Base-by-base conservation (phyloP, 306 rosid species). In the Mimosa pudica region DNA sequence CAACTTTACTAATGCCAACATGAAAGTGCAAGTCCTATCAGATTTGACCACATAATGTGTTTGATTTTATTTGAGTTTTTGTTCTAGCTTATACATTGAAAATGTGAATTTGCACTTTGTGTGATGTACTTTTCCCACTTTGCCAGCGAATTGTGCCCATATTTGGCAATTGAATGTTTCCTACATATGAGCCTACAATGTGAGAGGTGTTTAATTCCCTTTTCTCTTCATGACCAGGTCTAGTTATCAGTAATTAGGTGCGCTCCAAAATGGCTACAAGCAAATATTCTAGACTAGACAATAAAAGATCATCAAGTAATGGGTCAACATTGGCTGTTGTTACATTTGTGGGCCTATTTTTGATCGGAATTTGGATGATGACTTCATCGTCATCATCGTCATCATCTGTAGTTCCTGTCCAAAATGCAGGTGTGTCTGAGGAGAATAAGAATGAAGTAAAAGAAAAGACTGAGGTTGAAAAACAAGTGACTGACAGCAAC, bases 331-430 rank as follows among this genome's bases (percentile, higher is more conserved):
- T 91, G 81, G 87, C 98, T 17, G 88, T 95, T 81, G 97, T 89
- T 52, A 91, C 90, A 78, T 91, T 95, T 78, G 98, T 95, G 80
- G 98, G 92, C 18, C 79, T 95, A 81, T 91, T 94, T 71, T 85
- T 95, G 90, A 94, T 91, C 55, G 98, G 97, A 58, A 73, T 92
- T 80, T 95, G 98, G 98, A 93, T 95, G 97, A 85, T 95, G 92
- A 91, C 96, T 24, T 24, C 30, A 1, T 24, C 30, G 30, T 24
- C 30, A 1, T 24, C 30, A 1, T 24, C 30, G 14, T 95, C 98
- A 0, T 92, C 97, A 9, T 90, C 98, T 16, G 91, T 87, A 47
- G 97, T 87, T 78, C 96, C 97, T 3, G 91, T 64, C 64, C 95
- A 89, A 80, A 91, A 91, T 76, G 90, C 75, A 8, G 98, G 90